Conservation (phyloP, 2,329 filamentous ascomycete genomes). For the Eutypella sp. region DNA sequence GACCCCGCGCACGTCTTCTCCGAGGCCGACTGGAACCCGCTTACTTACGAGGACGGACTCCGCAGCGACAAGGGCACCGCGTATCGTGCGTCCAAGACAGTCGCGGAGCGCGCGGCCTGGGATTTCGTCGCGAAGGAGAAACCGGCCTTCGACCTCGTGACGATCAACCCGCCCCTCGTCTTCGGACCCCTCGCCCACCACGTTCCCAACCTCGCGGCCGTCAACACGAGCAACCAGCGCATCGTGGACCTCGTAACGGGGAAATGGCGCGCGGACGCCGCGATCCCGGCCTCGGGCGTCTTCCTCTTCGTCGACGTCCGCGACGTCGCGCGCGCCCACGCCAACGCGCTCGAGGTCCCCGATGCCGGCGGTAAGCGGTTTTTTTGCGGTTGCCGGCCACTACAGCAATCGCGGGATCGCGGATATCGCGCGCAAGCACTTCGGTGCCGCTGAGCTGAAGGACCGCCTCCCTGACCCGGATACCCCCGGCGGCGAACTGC, state of each 20-base stretch:
- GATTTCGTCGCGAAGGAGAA: constrained; percentile 41
- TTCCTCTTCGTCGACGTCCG: constrained; percentile 52
- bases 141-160: constrained; percentile 46
- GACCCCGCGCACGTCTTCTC: constrained; percentile 38
- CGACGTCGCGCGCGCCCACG: constrained; percentile 49
- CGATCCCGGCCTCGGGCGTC: constrained; percentile 37
- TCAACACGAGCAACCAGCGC: constrained; percentile 52
- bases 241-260: constrained; percentile 47
- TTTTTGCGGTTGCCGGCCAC: constrained; percentile 44
- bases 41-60: constrained; percentile 40
- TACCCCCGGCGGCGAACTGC: constrained; percentile 40
- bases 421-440: constrained; percentile 38
- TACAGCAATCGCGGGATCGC: constrained; percentile 43
- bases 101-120: constrained; percentile 51
- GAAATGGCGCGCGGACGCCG: constrained; percentile 41
- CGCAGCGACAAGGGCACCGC: constrained; percentile 33
- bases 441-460: constrained; percentile 46
- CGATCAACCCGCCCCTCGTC: constrained; percentile 51
- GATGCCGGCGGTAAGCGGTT: constrained; percentile 44
- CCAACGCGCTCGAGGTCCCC: constrained; percentile 44
- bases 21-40: constrained; percentile 51
- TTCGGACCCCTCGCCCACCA: constrained; percentile 48
- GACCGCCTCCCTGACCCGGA: constrained; percentile 42
- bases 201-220: constrained; percentile 37
- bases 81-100: constrained; percentile 52